Evolutionary conservation across 1,284 basidiomycete species (phyloP).

Genomic region (Xerocomus nothofagi): DNA sequence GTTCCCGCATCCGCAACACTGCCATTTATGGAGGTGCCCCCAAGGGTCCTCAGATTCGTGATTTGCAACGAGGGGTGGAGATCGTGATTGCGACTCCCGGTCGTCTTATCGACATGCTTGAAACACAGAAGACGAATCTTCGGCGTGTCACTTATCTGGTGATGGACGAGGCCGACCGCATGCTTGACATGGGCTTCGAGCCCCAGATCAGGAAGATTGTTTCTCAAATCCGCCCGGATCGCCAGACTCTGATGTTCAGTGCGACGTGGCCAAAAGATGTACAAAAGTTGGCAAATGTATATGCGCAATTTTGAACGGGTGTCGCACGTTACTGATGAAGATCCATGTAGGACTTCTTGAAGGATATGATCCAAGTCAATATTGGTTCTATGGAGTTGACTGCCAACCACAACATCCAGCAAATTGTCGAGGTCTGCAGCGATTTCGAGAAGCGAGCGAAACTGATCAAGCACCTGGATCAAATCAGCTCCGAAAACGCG

Average conservation of each 20-base stretch:
- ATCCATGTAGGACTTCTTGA: slow-evolving; percentile 79
- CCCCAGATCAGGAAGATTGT: slow-evolving; percentile 99
- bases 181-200: slow-evolving; percentile 99
- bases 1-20: slow-evolving; percentile 96
- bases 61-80: slow-evolving; percentile 95
- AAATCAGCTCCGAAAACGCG: slow-evolving; percentile 94
- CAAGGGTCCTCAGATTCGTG: slow-evolving; percentile 97
- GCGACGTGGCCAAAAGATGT: slow-evolving; percentile 99
- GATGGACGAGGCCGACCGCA: slow-evolving; percentile 99
- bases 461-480: slow-evolving; percentile 95
- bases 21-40: slow-evolving; percentile 99
- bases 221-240: slow-evolving; percentile 93
- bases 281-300: slow-evolving; percentile 88
- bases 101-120: slow-evolving; percentile 92
- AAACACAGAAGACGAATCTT: slow-evolving; percentile 94
- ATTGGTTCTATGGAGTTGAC: slow-evolving; percentile 98
- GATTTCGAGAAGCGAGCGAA: slow-evolving; percentile 98
- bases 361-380: slow-evolving; percentile 97
- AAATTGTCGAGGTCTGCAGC: slow-evolving; percentile 95
- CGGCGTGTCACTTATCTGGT: slow-evolving; percentile 96
- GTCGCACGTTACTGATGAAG: not conserved
- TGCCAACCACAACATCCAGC: slow-evolving; percentile 97
- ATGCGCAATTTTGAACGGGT: slow-evolving; percentile 13
- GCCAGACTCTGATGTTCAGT: slow-evolving; percentile 96
- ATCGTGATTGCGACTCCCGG: slow-evolving; percentile 93